phyloP scores from a whole-genome alignment of 2,329 filamentous ascomycete genomes.

The Cryphonectria carpinicola region DNA sequence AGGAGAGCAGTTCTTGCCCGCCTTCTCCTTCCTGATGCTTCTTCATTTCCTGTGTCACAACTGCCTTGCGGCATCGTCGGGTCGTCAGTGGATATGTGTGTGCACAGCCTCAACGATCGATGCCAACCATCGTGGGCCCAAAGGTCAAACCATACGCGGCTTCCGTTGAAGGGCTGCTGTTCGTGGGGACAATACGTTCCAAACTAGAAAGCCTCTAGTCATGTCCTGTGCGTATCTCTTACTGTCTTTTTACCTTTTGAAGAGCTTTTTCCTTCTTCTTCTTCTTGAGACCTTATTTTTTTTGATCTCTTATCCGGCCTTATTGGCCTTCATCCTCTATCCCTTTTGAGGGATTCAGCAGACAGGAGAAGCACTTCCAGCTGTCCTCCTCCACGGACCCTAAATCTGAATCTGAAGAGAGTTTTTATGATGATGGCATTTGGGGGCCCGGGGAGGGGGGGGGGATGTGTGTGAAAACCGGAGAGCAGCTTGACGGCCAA shows the following conservation, averaged over 20 bases:
- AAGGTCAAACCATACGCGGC: background rate
- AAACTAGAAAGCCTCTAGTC: background rate
- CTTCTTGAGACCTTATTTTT: background rate
- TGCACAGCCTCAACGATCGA: background rate
- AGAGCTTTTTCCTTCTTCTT: background rate
- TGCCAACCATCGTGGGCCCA: background rate
- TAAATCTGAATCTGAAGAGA: background rate
- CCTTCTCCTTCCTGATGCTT: background rate
- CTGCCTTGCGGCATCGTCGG: background rate
- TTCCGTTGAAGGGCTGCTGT: background rate
- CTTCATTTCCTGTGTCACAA: background rate
- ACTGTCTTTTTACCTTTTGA: background rate
- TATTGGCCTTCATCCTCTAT: background rate
- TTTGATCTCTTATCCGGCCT: no score
- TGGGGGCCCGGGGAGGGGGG: no score
- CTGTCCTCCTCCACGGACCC: background rate
- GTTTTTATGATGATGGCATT: background rate
- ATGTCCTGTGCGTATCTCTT: background rate
- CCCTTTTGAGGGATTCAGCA: background rate
- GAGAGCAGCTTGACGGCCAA: background rate
- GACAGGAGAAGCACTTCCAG: background rate
- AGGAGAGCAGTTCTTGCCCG: background rate
- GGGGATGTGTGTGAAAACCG: background rate
- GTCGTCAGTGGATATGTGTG: background rate
- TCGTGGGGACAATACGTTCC: background rate